These are phyloP conservation scores for Raphanus hybrid DNA, from an alignment of 441 rosid species.

Conservation along the genomic window DNA sequence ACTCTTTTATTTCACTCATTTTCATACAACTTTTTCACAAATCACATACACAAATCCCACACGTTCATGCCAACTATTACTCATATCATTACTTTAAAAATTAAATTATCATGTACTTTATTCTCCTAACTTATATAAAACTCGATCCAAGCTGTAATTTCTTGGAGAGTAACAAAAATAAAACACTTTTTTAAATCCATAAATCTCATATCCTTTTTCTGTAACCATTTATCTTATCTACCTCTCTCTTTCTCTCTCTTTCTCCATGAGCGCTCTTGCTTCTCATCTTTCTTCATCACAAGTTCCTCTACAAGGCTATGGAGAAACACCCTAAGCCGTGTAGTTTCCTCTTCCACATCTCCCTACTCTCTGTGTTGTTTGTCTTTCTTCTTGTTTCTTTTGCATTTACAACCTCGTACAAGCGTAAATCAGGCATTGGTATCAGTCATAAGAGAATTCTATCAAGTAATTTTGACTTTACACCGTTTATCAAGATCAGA, in stretches of 20 bases:
- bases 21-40: conserved; percentile 30
- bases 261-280: conserved; percentile 30
- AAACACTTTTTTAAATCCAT: not conserved
- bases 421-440: conserved; percentile 19
- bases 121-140: conserved; percentile 17
- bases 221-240: not conserved
- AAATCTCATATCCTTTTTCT: not conserved
- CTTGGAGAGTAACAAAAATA: conserved; percentile 18
- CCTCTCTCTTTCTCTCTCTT: conserved; percentile 20
- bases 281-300: conserved; percentile 26
- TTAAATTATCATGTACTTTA: conserved; percentile 13
- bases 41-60: conserved; percentile 4
- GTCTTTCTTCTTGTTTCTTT: conserved; percentile 37
- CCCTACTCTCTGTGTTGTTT: conserved; percentile 29
- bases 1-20: conserved; percentile 29
- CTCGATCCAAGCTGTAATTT: conserved; percentile 18
- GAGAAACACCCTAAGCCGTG: conserved; percentile 34
- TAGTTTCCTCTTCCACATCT: conserved; percentile 30
- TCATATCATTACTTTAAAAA: not conserved
- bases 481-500: conserved; percentile 50
- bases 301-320: conserved; percentile 30
- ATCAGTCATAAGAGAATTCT: conserved; percentile 45
- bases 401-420: conserved; percentile 29
- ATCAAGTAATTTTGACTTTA: conserved; percentile 52
- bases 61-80: conserved; percentile 25